Evolutionary conservation across 2,329 filamentous ascomycete genomes (phyloP), one percentile per base, ranked within the genome.

Genomic region (Aureobasidium uvarum): DNA sequence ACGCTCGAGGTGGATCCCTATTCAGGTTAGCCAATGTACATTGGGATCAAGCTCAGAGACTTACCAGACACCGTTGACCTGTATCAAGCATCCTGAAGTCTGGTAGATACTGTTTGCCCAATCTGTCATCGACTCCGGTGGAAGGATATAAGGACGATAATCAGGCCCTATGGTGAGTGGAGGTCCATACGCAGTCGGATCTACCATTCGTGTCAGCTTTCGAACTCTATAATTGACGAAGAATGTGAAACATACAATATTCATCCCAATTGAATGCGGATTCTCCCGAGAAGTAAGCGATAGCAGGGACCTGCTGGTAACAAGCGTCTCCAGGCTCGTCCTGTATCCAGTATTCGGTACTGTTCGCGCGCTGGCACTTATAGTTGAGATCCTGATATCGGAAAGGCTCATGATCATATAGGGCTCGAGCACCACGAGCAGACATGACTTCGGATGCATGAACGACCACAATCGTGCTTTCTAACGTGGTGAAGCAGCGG

Each of bases 361-460:
- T 69, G 18, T 68, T 67, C 8, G 65, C 52, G 16, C 62, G 62
- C 25, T 66, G 62, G 51, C 70, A 72, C 28, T 65, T 67, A 67
- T 68, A 71, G 31, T 72, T 72, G 20, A 72, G 63, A 50, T 72
- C 70, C 11, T 66, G 69, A 39, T 66, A 69, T 25, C 70, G 67
- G 64, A 71, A 72, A 2, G 66, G 65, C 16, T 66, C 51, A 20
- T 64, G 63, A 16, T 51, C 46, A 52, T 65, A 70, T 0, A 67
- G 25, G 11, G 66, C 69, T 36, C 69, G 66, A 13, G 62, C 67
- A 38, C 68, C 69, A 16, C 70, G 66, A 3, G 70, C 68, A 23
- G 68, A 70, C 18, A 64, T 60, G 11, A 72, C 65, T 52, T 71
- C 54, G 8, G 54, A 41, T 5, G 54, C 38, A 16, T n/a, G 20